A percentile compares a stretch with the other conserved stretches of the same genome.
Evolutionary conservation across 495 filamentous ascomycete species (phyloP).

Genomic region (Penicillium angulare): DNA sequence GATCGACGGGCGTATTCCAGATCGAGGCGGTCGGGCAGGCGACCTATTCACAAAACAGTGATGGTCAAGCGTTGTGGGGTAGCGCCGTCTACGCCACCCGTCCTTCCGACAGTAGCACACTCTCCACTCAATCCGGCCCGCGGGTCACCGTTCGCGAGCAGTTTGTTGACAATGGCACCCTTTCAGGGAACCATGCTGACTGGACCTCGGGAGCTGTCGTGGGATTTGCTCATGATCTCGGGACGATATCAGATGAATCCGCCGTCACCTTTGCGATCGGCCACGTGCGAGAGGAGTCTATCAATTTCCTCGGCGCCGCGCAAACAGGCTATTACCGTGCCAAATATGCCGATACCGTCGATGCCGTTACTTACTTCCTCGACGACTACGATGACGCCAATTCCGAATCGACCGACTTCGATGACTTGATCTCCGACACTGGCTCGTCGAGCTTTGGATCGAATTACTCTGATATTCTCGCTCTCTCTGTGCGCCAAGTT

Average conservation of each 20-base stretch:
- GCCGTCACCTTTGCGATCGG: slow-evolving; percentile 45
- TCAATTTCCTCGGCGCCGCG: slow-evolving; percentile 41
- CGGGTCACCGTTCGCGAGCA: slow-evolving; percentile 19
- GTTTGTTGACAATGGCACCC: slow-evolving; percentile 31
- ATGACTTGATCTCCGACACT: slow-evolving; percentile 23
- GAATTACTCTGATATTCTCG: slow-evolving; percentile 46
- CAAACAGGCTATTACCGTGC: slow-evolving; percentile 41
- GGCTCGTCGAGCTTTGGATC: slow-evolving; percentile 24
- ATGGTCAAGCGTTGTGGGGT: slow-evolving; percentile 41
- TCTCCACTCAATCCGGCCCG: slow-evolving; percentile 28
- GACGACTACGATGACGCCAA: slow-evolving; percentile 38
- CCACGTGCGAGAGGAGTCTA: slow-evolving; percentile 33
- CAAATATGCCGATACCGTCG: slow-evolving; percentile 17
- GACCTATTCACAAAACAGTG: slow-evolving; percentile 27
- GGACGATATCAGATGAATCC: slow-evolving; percentile 18
- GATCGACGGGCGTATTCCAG: slow-evolving; percentile 28
- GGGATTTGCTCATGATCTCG: slow-evolving; percentile 39
- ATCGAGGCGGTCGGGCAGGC: slow-evolving; percentile 20
- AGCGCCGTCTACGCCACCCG: slow-evolving; percentile 39
- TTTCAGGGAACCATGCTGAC: slow-evolving; percentile 19
- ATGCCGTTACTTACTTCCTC: slow-evolving; percentile 36
- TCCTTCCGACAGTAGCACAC: slow-evolving; percentile 15
- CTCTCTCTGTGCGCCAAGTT: slow-evolving; percentile 39
- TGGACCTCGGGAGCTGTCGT: slow-evolving; percentile 31
- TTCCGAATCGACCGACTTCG: slow-evolving; percentile 26